phyloP scores from a whole-genome alignment of 78 protist species.

The Planoprotostelium fungivorum region DNA sequence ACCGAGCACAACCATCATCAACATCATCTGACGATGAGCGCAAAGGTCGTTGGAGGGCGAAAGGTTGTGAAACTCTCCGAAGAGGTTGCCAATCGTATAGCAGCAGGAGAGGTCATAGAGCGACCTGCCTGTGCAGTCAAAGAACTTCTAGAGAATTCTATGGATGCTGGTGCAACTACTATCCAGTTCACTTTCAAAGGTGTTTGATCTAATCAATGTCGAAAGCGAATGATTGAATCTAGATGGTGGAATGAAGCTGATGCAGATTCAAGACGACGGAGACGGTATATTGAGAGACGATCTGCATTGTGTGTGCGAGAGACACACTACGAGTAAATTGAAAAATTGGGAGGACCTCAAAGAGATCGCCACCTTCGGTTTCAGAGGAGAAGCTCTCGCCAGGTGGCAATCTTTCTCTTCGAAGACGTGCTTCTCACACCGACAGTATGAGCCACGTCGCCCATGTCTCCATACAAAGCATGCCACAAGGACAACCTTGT shows the following conservation, averaged over 20 bases:
- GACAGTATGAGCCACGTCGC: constrained; percentile 86
- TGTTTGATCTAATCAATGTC: background rate
- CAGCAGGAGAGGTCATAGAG: constrained; percentile 96
- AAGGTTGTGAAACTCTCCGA: constrained; percentile 65
- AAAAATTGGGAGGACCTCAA: constrained; percentile 65
- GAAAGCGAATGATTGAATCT: constrained; percentile 26
- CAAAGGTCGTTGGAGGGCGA: too few relatives aligned
- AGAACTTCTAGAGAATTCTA: constrained; percentile 89
- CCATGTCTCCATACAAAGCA: constrained; percentile 78
- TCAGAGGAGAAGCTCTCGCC: constrained; percentile 97
- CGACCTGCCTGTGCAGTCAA: constrained; percentile 78
- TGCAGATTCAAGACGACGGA: constrained; percentile 87
- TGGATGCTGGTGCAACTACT: constrained; percentile 86
- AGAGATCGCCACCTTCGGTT: constrained; percentile 76
- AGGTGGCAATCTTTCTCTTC: background rate
- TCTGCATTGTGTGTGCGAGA: constrained; percentile 35
- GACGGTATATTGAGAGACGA: constrained; percentile 55
- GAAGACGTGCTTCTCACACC: background rate
- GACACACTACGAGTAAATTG: constrained; percentile 84
- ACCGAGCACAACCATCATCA: too few relatives aligned
- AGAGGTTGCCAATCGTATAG: constrained; percentile 87
- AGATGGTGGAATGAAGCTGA: constrained; percentile 82
- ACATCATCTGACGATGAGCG: too few relatives aligned
- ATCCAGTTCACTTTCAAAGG: constrained; percentile 50
- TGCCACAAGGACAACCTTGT: constrained; percentile 41